Conservation (phyloP, 768 basidiomycete genomes). For the Megacollybia marginata region DNA sequence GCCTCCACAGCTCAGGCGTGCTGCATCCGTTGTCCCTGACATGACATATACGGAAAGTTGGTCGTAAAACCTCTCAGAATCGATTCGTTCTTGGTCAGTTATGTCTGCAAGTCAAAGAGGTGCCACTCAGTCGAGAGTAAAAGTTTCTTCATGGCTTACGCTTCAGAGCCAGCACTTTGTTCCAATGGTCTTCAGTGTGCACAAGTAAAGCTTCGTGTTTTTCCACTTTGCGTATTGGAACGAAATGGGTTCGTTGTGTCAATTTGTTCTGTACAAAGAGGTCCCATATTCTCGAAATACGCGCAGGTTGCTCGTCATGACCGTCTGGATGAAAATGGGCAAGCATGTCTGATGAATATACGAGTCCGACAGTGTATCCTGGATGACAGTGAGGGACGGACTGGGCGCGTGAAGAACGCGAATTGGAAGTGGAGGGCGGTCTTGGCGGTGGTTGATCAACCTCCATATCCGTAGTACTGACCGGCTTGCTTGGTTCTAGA, state of each 20-base stretch:
- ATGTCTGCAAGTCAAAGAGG: slow-evolving; percentile 41
- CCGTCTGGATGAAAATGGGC: slow-evolving; percentile 61
- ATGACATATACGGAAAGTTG: slow-evolving; percentile 90
- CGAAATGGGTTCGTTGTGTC: slow-evolving; percentile 60
- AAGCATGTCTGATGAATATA: slow-evolving; percentile 86
- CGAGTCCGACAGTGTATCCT: slow-evolving; percentile 63
- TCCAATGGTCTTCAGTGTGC: slow-evolving; percentile 88
- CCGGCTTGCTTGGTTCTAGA: too few relatives aligned
- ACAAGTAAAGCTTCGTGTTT: slow-evolving; percentile 81
- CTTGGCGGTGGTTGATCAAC: not conserved
- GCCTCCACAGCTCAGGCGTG: slow-evolving; percentile 87
- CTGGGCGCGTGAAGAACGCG: slow-evolving; percentile 7
- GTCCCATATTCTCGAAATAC: slow-evolving; percentile 73
- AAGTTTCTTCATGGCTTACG: slow-evolving; percentile 41
- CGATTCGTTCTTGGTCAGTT: slow-evolving; percentile 64
- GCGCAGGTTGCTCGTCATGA: slow-evolving; percentile 70
- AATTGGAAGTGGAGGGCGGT: slow-evolving; percentile 37
- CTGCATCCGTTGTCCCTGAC: slow-evolving; percentile 75
- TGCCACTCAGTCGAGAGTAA: slow-evolving; percentile 5
- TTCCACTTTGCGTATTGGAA: slow-evolving; percentile 68
- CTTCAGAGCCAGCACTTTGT: slow-evolving; percentile 77
- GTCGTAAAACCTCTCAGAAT: slow-evolving; percentile 80
- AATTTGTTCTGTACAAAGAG: slow-evolving; percentile 53
- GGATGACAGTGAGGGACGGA: slow-evolving; percentile 8
- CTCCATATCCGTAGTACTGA: not conserved